Conservation (phyloP, 306 rosid species). For the Cicer pinnatifidum region DNA sequence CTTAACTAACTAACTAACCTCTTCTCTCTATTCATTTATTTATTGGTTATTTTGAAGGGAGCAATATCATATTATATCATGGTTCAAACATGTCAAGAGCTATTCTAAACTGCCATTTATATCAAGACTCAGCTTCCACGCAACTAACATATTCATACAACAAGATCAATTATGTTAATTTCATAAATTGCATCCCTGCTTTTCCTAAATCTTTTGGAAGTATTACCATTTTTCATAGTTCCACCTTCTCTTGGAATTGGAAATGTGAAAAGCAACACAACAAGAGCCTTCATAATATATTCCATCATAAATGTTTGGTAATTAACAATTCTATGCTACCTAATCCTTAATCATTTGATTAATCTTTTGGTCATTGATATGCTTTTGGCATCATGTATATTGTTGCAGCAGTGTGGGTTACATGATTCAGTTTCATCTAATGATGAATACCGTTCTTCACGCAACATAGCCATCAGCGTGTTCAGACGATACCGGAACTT, state of each 20-base stretch:
- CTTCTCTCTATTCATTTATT: neutral
- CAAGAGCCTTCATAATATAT: conserved; percentile 52
- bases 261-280: conserved; percentile 62
- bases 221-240: conserved; percentile 46
- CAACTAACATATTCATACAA: conserved; percentile 54
- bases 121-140: conserved; percentile 48
- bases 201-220: conserved; percentile 47
- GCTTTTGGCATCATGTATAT: conserved; percentile 17
- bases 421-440: conserved; percentile 70
- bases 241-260: conserved; percentile 60
- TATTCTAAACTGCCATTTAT: conserved; percentile 50
- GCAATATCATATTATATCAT: conserved; percentile 50
- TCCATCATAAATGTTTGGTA: conserved; percentile 79
- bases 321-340: neutral
- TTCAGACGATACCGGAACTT: conserved; percentile 80
- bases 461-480: conserved; percentile 93
- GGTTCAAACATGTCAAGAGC: conserved; percentile 81
- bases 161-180: conserved; percentile 61
- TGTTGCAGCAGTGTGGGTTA: conserved; percentile 66
- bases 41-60: conserved; percentile 47
- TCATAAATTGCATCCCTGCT: conserved; percentile 47
- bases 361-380: conserved; percentile 39
- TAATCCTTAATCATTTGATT: neutral
- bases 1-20: neutral
- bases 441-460: conserved; percentile 89